Conservation (phyloP, 176 grass and related monocot species). For the Puccinellia tenuiflora region DNA sequence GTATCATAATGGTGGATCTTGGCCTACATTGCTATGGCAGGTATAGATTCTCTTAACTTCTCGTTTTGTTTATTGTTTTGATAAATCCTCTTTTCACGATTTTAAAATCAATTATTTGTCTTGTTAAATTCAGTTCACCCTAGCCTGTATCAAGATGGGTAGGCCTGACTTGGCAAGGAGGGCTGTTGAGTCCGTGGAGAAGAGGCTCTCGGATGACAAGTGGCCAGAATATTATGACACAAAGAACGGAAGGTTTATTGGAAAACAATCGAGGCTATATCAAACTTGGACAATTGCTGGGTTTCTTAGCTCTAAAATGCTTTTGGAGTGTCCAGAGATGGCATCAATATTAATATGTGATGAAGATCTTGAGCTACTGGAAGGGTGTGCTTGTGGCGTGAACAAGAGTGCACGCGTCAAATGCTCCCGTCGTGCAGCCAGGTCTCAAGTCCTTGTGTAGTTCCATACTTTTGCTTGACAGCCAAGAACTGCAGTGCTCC, state of each 20-base stretch:
- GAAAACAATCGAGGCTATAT: slow-evolving; percentile 77
- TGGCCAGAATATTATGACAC: slow-evolving; percentile 96
- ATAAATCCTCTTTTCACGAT: background rate
- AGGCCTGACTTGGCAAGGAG: slow-evolving; percentile 71
- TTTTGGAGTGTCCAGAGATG: slow-evolving; percentile 72
- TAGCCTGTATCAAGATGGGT: slow-evolving; percentile 97
- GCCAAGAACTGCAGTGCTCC: background rate
- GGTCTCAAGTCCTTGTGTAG: slow-evolving; percentile 86
- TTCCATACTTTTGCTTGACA: slow-evolving; percentile 17
- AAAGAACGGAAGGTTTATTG: slow-evolving; percentile 79
- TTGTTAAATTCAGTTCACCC: slow-evolving; percentile 69
- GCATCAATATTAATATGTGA: slow-evolving; percentile 73
- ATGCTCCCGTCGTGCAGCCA: slow-evolving; percentile 77
- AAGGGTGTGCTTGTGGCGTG: slow-evolving; percentile 81
- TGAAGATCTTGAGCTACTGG: slow-evolving; percentile 89
- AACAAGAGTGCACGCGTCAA: slow-evolving; percentile 82
- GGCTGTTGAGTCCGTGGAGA: slow-evolving; percentile 77
- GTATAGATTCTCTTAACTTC: slow-evolving; percentile 26
- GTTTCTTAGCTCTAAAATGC: slow-evolving; percentile 79
- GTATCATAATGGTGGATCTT: slow-evolving; percentile 91
- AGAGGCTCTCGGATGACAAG: slow-evolving; percentile 78
- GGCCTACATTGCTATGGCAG: slow-evolving; percentile 96
- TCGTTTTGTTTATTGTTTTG: background rate
- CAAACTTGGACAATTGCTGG: slow-evolving; percentile 97
- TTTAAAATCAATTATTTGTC: slow-evolving; percentile 5